A percentile compares a stretch with the other conserved stretches of the same genome.
phyloP scores from a whole-genome alignment of 306 rosid genomes.

The Carpinus viminea region DNA sequence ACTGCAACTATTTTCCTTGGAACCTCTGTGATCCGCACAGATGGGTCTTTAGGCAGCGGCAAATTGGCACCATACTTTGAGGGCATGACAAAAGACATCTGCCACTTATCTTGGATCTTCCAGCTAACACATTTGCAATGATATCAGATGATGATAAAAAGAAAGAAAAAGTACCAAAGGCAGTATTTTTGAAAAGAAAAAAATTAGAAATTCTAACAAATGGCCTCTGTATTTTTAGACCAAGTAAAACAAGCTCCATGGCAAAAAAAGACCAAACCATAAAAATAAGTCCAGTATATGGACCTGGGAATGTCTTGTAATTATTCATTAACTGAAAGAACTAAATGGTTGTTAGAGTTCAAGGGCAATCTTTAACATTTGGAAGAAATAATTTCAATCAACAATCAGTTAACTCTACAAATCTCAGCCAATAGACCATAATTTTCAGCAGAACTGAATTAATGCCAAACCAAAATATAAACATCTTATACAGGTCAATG shows the following conservation, averaged over 20 bases:
- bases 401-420: too few species aligned
- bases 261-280: background rate
- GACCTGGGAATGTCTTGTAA: background rate
- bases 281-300: background rate
- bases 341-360: background rate
- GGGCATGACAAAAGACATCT: conserved; percentile 92
- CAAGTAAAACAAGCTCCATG: background rate
- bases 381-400: background rate
- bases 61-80: conserved; percentile 75
- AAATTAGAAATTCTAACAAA: background rate
- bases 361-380: background rate
- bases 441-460: background rate
- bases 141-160: conserved; percentile 21
- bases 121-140: conserved; percentile 43
- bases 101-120: conserved; percentile 75
- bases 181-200: conserved; percentile 5
- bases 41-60: conserved; percentile 80
- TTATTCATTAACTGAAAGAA: background rate
- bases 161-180: background rate
- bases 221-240: conserved; percentile 2
- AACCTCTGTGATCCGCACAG: conserved; percentile 77
- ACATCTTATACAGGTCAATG: background rate
- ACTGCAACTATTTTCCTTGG: conserved; percentile 72
- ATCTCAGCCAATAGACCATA: background rate
- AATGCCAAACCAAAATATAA: background rate